Evolutionary conservation across 2,329 filamentous ascomycete species (phyloP), one percentile per base, ranked within the genome.

Genomic region (Botryotinia narcissicola): DNA sequence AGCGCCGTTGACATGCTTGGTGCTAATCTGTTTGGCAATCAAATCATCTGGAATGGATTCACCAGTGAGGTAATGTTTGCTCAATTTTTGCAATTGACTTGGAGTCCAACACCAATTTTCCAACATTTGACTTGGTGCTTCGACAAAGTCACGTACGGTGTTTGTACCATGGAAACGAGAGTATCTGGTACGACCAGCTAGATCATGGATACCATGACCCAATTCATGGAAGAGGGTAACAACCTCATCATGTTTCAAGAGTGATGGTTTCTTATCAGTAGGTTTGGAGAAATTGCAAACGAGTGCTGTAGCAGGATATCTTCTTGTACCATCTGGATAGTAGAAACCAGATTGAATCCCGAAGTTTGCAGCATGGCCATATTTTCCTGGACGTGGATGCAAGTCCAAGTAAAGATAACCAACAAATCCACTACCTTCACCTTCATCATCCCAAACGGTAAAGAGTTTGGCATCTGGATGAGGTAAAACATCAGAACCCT

Each of bases 201-300:
- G 83, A 78, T 92, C 90, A 78, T 92, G 91, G 72, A 92, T 92
- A 40, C 90, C 91, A 79, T 92, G 90, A 44, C 90, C 90, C 1
- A 92, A 85, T 81, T 93, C 91, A 79, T 96, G 92, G 87, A 96
- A 95, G 16, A 95, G 87, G 0, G 93, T 95, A 18, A 94, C 90
- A 3, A 95, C 92, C 82, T 95, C 92, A 72, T 93, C 90, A 79
- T 95, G 93, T 86, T 95, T 94, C 60, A 96, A 87, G 5, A 95
- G 86, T 35, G 90, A 92, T 7, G 93, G 93, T 82, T 94, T 94
- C 80, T 88, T 92, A 16, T 89, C 84, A 1, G 91, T 92, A 3
- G 93, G 91, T 83, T 95, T 95, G 80, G 90, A 92, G 82, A 95
- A 95, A 84, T 95, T 95, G 87, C 93, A 95, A 18, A 95, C 92